A percentile compares a stretch with the other conserved stretches of the same genome.
These are phyloP conservation scores for Collariella sp. DNA, from an alignment of 495 filamentous ascomycete species.

Conservation along the genomic window DNA sequence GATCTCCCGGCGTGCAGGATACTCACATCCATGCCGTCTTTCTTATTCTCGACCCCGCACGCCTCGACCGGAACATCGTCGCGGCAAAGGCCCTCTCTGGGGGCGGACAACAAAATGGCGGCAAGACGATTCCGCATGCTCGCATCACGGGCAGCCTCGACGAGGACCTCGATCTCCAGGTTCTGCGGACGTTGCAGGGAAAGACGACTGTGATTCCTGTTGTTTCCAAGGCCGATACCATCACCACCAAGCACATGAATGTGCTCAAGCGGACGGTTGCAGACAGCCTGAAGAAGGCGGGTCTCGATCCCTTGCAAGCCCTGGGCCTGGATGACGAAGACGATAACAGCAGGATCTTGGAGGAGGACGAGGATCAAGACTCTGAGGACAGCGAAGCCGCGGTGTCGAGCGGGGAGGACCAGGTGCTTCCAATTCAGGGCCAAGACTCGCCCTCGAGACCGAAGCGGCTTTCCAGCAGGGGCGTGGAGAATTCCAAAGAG, in stretches of 20 bases:
- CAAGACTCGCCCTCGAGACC: slow-evolving; percentile 31
- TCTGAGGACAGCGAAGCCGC: slow-evolving; percentile 18
- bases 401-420: slow-evolving; percentile 16
- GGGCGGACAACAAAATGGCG: slow-evolving; percentile 46
- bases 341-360: slow-evolving; percentile 48
- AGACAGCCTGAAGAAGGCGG: slow-evolving; percentile 74
- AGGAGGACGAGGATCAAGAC: slow-evolving; percentile 42
- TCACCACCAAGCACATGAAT: slow-evolving; percentile 88
- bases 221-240: slow-evolving; percentile 94
- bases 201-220: slow-evolving; percentile 96
- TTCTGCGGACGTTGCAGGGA: slow-evolving; percentile 77
- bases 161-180: slow-evolving; percentile 82
- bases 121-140: slow-evolving; percentile 38
- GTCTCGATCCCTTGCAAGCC: slow-evolving; percentile 81
- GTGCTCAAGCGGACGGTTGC: slow-evolving; percentile 86
- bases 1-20: slow-evolving; percentile 86
- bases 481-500: slow-evolving; percentile 29
- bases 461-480: slow-evolving; percentile 42
- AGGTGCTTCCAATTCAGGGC: slow-evolving; percentile 25
- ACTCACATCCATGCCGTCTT: slow-evolving; percentile 97
- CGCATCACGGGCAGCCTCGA: slow-evolving; percentile 65
- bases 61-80: slow-evolving; percentile 74
- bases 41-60: slow-evolving; percentile 79
- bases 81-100: slow-evolving; percentile 48
- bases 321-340: slow-evolving; percentile 67